phyloP scores from a whole-genome alignment of 108 stramenopile species.

The Skeletonema menzelii region DNA sequence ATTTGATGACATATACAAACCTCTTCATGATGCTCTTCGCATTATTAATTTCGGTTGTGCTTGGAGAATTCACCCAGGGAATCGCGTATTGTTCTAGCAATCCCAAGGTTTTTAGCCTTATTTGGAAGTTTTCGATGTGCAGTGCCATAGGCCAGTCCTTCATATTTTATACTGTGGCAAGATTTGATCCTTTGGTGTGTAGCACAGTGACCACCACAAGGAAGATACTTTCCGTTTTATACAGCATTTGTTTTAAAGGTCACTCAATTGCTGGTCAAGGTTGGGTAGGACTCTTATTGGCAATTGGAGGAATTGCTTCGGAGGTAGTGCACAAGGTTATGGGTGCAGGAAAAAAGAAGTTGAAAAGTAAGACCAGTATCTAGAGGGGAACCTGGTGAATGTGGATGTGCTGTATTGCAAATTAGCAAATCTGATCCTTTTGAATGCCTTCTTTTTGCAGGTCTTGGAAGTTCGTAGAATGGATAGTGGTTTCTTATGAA shows the following conservation, averaged over 20 bases:
- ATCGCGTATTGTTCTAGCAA: slow-evolving; percentile 54
- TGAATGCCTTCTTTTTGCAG: background rate
- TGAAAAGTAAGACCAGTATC: slow-evolving; percentile 35
- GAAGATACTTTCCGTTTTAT: slow-evolving; percentile 90
- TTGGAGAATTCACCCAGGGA: slow-evolving; percentile 63
- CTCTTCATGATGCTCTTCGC: slow-evolving; percentile 71
- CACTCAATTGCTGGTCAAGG: slow-evolving; percentile 59
- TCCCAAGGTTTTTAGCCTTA: slow-evolving; percentile 57
- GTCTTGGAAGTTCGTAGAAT: background rate
- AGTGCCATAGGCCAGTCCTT: slow-evolving; percentile 91
- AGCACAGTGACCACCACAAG: slow-evolving; percentile 94
- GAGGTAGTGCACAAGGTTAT: slow-evolving; percentile 53
- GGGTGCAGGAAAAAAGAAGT: slow-evolving; percentile 22
- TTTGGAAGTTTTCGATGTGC: slow-evolving; percentile 74
- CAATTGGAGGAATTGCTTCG: slow-evolving; percentile 63
- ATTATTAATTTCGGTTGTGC: slow-evolving; percentile 38
- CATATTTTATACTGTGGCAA: slow-evolving; percentile 88
- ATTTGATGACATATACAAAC: slow-evolving; percentile 91
- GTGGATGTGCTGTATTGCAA: background rate
- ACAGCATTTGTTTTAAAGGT: slow-evolving; percentile 75
- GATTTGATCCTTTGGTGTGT: slow-evolving; percentile 89
- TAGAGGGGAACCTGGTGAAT: background rate
- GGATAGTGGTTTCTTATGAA: background rate
- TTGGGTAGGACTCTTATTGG: slow-evolving; percentile 70
- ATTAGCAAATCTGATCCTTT: background rate